Base-by-base conservation (phyloP, 352 stramenopile genomes). In the Phytophthora pseudosyringae region DNA sequence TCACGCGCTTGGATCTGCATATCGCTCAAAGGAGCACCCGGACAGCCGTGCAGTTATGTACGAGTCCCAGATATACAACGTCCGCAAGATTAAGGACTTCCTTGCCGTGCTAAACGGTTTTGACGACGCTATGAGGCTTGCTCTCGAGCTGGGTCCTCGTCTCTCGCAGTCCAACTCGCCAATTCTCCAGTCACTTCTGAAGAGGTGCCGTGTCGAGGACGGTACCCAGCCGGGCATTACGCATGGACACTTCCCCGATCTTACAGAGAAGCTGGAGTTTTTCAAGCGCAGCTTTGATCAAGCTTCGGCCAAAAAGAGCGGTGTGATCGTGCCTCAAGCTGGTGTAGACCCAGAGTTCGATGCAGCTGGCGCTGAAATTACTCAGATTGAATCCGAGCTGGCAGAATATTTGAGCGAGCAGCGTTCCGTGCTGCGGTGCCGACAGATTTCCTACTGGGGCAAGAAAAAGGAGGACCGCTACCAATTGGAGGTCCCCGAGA, bases 11-110 rank as follows among this genome's bases (percentile, higher is more conserved):
- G 96, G 97, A 12, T 96, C 88, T 28, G 71, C 78, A 38, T 67
- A 97, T 59, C 81, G 91, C 26, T 91, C 83, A 0, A 69, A 80
- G 25, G 77, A 94, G 55, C 97, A 99, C 75, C 98, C 98, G 0
- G 96, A 99, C 67, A 97, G 94, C 46, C 85, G 98, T 32, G 97
- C 97, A 38, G 93, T 99, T 51, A 96, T 99, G 77, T 99, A 99
- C 75, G 98, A 99, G 71, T 86, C 76, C 15, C 89, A 86, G 50
- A 98, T 91, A 55, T 99, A 99, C 84, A 99, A 98, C 52, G 97
- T 97, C 59, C 91, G 96, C 47, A 99, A 99, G 75, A 99, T 99
- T 39, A 88, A 89, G 21, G 87, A 97, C 57, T 96, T 98, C 33
- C 38, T 97, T 4, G 83, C 97, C 3, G 73, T 98, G 9, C 69